Conservation (phyloP, 2,329 filamentous ascomycete species). For the Fusarium odoratissimum region DNA sequence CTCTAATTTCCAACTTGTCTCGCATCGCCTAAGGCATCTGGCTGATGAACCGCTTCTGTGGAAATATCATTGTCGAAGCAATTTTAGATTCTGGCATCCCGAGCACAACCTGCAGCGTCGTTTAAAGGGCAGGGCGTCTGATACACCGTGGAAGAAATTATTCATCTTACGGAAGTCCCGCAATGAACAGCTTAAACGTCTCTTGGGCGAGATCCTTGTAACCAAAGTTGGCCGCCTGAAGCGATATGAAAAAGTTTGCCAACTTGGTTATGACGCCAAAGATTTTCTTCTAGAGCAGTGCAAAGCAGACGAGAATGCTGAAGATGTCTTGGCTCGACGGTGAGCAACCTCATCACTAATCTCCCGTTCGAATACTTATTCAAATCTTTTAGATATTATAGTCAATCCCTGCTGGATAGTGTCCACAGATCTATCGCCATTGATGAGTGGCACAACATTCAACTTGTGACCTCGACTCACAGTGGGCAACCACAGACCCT, state of each 20-base stretch:
- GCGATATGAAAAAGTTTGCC: conserved; percentile 77
- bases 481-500: conserved; percentile 53
- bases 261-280: conserved; percentile 86
- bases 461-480: conserved; percentile 28
- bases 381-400: conserved; percentile 71
- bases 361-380: conserved; percentile 1
- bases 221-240: conserved; percentile 76
- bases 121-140: conserved; percentile 61
- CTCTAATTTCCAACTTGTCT: conserved; percentile 63
- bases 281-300: conserved; percentile 80
- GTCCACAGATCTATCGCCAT: conserved; percentile 86
- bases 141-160: conserved; percentile 79
- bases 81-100: conserved; percentile 81
- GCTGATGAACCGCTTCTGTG: conserved; percentile 81
- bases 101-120: conserved; percentile 70
- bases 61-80: conserved; percentile 76
- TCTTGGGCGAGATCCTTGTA: conserved; percentile 76
- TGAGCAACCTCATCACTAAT: conserved; percentile 52
- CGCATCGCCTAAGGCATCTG: conserved; percentile 72
- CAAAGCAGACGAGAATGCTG: conserved; percentile 65
- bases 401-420: conserved; percentile 77
- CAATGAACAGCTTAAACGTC: conserved; percentile 62
- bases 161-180: conserved; percentile 67
- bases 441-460: conserved; percentile 73
- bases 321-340: conserved; percentile 83